Evolutionary conservation across 257 asterid genomes (phyloP).

Genomic region (Gentiana dahurica): DNA sequence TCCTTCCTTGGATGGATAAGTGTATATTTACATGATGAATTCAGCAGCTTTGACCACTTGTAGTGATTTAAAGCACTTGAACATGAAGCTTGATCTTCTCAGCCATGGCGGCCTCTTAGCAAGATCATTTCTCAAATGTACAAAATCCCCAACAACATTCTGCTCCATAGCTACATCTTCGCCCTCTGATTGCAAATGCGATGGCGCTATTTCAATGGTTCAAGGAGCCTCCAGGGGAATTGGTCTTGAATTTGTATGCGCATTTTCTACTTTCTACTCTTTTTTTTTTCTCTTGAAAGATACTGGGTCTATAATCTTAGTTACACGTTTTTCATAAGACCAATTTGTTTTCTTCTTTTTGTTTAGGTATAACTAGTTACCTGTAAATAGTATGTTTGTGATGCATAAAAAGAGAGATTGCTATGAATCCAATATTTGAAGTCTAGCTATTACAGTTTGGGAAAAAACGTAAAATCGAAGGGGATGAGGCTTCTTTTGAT

Average conservation of each 20-base stretch:
- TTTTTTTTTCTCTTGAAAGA: background rate
- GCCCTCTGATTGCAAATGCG: constrained; percentile 25
- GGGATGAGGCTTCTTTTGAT: too few relatives aligned
- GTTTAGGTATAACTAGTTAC: too few relatives aligned
- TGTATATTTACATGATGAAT: too few relatives aligned
- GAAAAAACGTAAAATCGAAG: too few relatives aligned
- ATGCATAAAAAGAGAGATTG: too few relatives aligned
- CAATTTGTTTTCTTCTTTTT: background rate
- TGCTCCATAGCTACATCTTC: constrained; percentile 20
- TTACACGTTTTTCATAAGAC: background rate
- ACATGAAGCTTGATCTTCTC: constrained; percentile 36
- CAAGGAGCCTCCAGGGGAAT: constrained; percentile 99
- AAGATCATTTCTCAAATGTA: constrained; percentile 18
- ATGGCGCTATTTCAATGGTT: constrained; percentile 77
- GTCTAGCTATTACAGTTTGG: too few relatives aligned
- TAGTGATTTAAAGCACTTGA: background rate
- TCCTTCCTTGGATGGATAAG: too few relatives aligned
- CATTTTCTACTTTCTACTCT: background rate
- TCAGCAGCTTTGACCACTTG: too few relatives aligned
- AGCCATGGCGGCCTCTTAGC: constrained; percentile 15
- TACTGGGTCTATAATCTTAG: too few relatives aligned
- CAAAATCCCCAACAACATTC: constrained; percentile 9
- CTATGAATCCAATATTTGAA: too few relatives aligned
- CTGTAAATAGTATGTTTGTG: too few relatives aligned
- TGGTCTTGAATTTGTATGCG: constrained; percentile 87